These are phyloP conservation scores for Blumeria hordei DNA, from an alignment of 2,329 filamentous ascomycete genomes.

Conservation along the genomic window DNA sequence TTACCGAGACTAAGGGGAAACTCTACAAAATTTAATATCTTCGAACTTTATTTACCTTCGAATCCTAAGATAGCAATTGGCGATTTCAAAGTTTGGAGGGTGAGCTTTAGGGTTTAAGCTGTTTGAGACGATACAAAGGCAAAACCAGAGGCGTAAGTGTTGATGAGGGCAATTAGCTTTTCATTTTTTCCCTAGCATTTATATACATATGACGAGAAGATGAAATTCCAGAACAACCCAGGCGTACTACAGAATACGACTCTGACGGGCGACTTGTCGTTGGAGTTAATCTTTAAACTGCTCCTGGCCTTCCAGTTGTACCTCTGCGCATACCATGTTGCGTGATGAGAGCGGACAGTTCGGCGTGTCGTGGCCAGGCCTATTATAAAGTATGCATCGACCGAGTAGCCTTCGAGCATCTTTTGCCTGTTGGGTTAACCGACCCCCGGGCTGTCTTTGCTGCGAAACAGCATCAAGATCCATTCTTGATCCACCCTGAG, in stretches of 20 bases:
- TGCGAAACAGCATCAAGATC: not conserved
- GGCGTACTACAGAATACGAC: not conserved
- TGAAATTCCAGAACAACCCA: not conserved
- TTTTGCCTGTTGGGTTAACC: not conserved
- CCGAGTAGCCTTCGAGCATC: not conserved
- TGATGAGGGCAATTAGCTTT: not conserved
- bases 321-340: no score
- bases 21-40: not conserved
- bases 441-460: not conserved
- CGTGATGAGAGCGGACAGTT: not conserved
- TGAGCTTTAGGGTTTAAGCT: not conserved
- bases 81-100: not conserved
- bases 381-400: not conserved
- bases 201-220: not conserved
- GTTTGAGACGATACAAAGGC: not conserved
- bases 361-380: not conserved
- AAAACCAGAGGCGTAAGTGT: not conserved
- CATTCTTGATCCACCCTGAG: not conserved
- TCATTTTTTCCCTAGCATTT: not conserved
- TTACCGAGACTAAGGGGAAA: not conserved
- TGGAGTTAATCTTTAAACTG: not conserved
- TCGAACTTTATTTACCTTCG: not conserved
- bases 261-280: not conserved
- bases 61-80: not conserved
- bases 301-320: no score